Conservation (phyloP, 352 stramenopile genomes). For the Phytopythium sindhum region DNA sequence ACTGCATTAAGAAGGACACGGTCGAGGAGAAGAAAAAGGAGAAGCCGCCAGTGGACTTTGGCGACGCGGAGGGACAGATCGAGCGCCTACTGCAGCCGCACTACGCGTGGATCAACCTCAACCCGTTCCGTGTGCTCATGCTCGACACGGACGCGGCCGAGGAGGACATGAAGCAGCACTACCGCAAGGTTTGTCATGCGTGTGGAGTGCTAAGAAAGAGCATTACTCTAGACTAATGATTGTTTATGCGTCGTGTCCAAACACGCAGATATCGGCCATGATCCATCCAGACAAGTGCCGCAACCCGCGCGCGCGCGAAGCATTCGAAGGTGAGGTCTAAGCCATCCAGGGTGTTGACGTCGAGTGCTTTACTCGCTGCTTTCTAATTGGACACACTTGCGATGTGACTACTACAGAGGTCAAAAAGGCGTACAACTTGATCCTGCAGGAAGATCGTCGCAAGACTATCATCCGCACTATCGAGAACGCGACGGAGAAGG, state of each 20-base stretch:
- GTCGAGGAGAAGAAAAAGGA: constrained; percentile 28
- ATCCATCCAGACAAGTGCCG: constrained; percentile 87
- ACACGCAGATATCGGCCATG: constrained; percentile 72
- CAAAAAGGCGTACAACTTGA: constrained; percentile 83
- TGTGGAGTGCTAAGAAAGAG: not conserved
- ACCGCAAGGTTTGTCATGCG: constrained; percentile 56
- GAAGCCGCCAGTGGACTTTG: constrained; percentile 67
- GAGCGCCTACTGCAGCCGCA: constrained; percentile 62
- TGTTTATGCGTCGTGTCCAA: not conserved
- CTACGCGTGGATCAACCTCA: constrained; percentile 89
- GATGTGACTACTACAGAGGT: constrained; percentile 41
- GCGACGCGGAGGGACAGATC: constrained; percentile 57
- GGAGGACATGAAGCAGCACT: constrained; percentile 90
- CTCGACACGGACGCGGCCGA: constrained; percentile 81
- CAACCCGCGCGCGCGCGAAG: constrained; percentile 67
- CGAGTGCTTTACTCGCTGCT: not conserved
- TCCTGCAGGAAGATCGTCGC: constrained; percentile 82
- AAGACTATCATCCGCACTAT: constrained; percentile 81
- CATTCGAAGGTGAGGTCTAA: constrained; percentile 73
- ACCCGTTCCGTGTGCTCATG: constrained; percentile 87
- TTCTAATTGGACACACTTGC: constrained; percentile 5
- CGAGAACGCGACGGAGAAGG: constrained; percentile 58
- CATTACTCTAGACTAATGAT: not conserved
- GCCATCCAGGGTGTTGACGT: not conserved
- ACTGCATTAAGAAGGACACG: constrained; percentile 69